A percentile compares a stretch with the other conserved stretches of the same genome.
Conservation (phyloP, 2,329 filamentous ascomycete genomes). For the Aspergillus udagawae region DNA sequence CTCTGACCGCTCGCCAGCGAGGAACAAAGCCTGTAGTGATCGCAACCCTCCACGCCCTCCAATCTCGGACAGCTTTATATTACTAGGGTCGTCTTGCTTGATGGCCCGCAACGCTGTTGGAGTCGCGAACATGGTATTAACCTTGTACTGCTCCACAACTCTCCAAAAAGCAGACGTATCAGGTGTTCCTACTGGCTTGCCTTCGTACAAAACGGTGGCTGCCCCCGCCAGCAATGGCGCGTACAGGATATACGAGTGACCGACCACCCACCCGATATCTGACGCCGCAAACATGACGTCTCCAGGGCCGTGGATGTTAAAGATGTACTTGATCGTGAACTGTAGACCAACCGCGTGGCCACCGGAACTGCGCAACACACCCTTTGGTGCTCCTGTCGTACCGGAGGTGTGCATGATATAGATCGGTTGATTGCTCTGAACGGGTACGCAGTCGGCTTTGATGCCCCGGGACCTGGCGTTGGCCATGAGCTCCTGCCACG, state of each 20-base stretch:
- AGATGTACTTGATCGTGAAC: constrained; percentile 76
- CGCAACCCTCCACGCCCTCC: constrained; percentile 58
- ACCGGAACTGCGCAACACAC: constrained; percentile 75
- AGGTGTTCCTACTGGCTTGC: constrained; percentile 88
- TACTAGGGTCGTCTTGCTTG: constrained; percentile 76
- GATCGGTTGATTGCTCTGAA: constrained; percentile 72
- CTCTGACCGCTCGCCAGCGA: constrained; percentile 86
- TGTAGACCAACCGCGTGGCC: constrained; percentile 84
- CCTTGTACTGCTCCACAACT: constrained; percentile 76
- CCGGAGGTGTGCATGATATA: constrained; percentile 84
- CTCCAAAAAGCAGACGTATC: constrained; percentile 87
- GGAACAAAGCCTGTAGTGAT: constrained; percentile 53
- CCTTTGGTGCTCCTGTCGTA: constrained; percentile 79
- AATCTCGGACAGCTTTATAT: constrained; percentile 65
- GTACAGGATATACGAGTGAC: constrained; percentile 84
- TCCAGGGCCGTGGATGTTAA: constrained; percentile 75
- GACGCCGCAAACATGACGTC: constrained; percentile 78
- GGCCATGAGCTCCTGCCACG: constrained; percentile 71
- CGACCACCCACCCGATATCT: constrained; percentile 91
- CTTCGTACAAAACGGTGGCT: constrained; percentile 83
- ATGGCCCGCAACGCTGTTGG: constrained; percentile 86
- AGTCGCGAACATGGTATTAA: constrained; percentile 80
- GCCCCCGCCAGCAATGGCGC: constrained; percentile 80
- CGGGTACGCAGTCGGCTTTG: constrained; percentile 69
- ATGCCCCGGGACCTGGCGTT: constrained; percentile 65